Conservation (phyloP, 768 basidiomycete species). For the Mycena indigotica region DNA sequence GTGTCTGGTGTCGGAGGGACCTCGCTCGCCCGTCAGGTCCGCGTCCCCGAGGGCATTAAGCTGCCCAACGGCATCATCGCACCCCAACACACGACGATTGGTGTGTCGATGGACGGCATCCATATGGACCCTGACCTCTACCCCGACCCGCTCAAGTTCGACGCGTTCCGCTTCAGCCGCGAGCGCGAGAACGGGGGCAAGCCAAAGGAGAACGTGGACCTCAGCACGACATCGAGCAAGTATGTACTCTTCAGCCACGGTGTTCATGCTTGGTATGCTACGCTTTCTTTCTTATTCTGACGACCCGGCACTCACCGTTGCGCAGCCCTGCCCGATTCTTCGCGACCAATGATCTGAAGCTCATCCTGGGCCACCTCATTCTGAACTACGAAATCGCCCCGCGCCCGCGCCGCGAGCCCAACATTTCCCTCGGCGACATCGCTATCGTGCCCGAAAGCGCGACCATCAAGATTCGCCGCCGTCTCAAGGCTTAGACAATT, state of each 20-base stretch:
- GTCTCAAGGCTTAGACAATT: neutral
- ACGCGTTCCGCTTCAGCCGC: neutral
- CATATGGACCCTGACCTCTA: neutral
- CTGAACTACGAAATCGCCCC: constrained; percentile 6
- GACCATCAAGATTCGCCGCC: neutral
- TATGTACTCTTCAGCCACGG: constrained; percentile 15
- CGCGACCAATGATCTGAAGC: constrained; percentile 8
- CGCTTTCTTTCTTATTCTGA: neutral
- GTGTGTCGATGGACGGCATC: neutral
- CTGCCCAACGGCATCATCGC: neutral
- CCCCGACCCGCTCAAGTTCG: neutral
- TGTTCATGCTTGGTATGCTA: constrained; percentile 11
- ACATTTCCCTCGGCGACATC: neutral
- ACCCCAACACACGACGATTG: neutral
- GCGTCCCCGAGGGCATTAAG: neutral
- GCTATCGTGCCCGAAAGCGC: constrained; percentile 1
- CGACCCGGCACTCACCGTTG: neutral
- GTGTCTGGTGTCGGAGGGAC: constrained; percentile 1
- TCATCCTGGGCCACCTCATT: constrained; percentile 8
- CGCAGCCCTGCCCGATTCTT: constrained; percentile 11
- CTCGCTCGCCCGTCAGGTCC: neutral
- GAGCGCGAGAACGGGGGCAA: neutral
- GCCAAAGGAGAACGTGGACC: constrained; percentile 8
- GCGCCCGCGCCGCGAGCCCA: neutral
- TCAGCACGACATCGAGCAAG: constrained; percentile 13